Evolutionary conservation across 116 monocot species (phyloP).

Genomic region (Cymodocea nodosa): DNA sequence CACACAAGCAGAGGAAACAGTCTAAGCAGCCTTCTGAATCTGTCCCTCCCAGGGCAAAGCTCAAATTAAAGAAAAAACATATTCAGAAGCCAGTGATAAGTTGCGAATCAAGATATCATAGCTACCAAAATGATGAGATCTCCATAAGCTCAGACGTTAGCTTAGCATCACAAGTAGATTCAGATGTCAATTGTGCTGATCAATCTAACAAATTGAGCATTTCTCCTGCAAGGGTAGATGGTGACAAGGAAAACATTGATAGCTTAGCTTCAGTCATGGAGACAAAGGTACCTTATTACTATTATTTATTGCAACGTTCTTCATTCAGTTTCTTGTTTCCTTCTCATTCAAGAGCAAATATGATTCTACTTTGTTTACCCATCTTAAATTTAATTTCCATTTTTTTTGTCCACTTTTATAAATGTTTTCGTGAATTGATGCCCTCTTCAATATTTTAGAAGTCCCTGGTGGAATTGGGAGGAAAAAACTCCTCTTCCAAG

Average conservation of each 20-base stretch:
- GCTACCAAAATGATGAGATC: conserved; percentile 26
- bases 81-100: conserved; percentile 21
- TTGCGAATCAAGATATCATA: conserved; percentile 18
- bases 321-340: too few relatives aligned
- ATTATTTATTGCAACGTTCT: neutral
- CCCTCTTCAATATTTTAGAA: conserved; percentile 27
- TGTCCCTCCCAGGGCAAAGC: conserved; percentile 47
- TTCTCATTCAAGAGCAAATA: too few relatives aligned
- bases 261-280: conserved; percentile 16
- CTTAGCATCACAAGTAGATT: conserved; percentile 36
- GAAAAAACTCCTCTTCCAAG: conserved; percentile 16
- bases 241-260: conserved; percentile 6
- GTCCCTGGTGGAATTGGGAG: conserved; percentile 11
- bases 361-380: too few relatives aligned
- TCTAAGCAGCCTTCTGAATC: conserved; percentile 35
- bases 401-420: too few relatives aligned
- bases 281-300: conserved; percentile 26
- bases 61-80: conserved; percentile 24
- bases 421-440: too few relatives aligned
- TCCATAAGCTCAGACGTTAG: conserved; percentile 13
- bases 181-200: conserved; percentile 39
- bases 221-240: conserved; percentile 9
- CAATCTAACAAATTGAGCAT: conserved; percentile 23
- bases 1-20: conserved; percentile 11
- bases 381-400: neutral